Conservation (phyloP, 305 asterid species). For the Fraxinus dipetala region DNA sequence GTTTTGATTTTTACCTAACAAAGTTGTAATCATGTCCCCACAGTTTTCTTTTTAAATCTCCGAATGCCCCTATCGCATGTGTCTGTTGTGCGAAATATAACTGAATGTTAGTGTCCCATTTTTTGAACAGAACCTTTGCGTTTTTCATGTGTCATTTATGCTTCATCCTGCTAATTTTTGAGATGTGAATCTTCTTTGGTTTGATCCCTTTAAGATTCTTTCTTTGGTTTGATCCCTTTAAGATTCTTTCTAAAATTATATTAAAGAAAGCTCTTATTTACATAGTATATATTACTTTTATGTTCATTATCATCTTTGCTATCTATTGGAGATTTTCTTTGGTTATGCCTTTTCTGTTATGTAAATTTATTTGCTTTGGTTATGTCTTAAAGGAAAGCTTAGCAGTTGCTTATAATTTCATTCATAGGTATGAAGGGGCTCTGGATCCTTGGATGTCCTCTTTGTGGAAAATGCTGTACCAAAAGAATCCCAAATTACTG, state of each 20-base stretch:
- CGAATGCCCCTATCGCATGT: background rate
- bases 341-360: background rate
- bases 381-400: slow-evolving; percentile 12
- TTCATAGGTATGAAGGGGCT: slow-evolving; percentile 87
- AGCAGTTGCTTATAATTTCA: slow-evolving; percentile 8
- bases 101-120: background rate
- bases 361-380: background rate
- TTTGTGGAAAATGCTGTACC: slow-evolving; percentile 65
- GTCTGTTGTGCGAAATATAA: background rate
- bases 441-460: slow-evolving; percentile 88
- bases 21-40: background rate
- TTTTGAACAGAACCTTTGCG: background rate
- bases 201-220: background rate
- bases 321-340: background rate
- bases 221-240: background rate
- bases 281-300: background rate
- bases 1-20: background rate
- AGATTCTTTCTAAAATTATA: background rate
- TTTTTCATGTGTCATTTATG: background rate
- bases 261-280: background rate
- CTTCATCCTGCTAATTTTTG: background rate
- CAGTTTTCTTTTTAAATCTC: background rate
- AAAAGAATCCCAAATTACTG: slow-evolving; percentile 48
- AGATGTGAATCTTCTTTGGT: background rate
- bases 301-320: background rate